Conservation (phyloP, 164 flowering plant species). For the Protea cynaroides region DNA sequence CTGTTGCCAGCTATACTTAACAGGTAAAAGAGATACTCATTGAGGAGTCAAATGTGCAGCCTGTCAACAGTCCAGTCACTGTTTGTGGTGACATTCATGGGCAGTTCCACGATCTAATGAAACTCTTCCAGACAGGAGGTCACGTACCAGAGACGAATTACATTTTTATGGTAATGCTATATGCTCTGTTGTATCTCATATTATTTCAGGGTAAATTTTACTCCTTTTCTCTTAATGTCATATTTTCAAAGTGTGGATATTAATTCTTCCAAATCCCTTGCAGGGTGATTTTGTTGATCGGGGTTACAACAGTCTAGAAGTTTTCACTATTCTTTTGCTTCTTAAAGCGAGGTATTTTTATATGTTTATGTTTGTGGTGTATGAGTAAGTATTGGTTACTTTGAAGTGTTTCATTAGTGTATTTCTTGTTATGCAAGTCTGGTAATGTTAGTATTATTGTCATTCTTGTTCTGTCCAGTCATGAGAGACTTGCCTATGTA, state of each 20-base stretch:
- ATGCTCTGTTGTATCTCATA: not conserved
- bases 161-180: conserved; percentile 1
- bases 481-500: not conserved
- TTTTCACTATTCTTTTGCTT: conserved; percentile 75
- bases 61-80: conserved; percentile 32
- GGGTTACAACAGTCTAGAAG: conserved; percentile 82
- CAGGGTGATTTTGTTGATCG: conserved; percentile 87
- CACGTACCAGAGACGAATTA: conserved; percentile 3
- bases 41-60: conserved; percentile 39
- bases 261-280: not conserved
- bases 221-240: not conserved
- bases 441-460: not conserved
- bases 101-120: conserved; percentile 32
- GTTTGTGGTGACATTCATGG: conserved; percentile 33
- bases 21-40: conserved; percentile 25
- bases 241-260: not conserved
- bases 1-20: conserved; percentile 6
- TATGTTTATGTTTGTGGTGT: not conserved
- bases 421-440: not conserved
- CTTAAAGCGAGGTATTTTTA: conserved; percentile 65
- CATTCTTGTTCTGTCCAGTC: not conserved
- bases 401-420: not conserved
- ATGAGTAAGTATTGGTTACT: not conserved
- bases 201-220: not conserved
- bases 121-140: conserved; percentile 32